Conservation (phyloP, 2,329 filamentous ascomycete species). For the Moelleriella libera region DNA sequence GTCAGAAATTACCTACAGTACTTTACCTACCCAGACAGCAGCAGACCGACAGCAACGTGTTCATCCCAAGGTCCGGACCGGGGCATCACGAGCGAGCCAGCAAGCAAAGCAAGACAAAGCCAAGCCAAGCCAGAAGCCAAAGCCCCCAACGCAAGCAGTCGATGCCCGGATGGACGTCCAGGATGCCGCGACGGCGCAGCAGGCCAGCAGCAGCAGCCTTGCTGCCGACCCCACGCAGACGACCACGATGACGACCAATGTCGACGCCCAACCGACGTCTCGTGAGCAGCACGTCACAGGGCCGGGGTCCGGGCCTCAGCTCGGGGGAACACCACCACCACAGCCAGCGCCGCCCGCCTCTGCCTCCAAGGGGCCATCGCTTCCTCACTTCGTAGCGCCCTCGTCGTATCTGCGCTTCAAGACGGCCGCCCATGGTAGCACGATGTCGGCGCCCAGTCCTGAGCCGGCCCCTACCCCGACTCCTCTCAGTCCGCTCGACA, state of each 20-base stretch:
- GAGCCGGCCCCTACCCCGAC: constrained; percentile 7
- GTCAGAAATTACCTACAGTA: no score
- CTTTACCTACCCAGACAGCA: no score
- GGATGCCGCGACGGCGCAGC: constrained; percentile 3
- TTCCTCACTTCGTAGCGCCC: constrained; percentile 44
- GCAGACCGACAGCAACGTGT: no score
- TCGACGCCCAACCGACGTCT: constrained; percentile 5
- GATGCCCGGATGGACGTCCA: constrained; percentile 7
- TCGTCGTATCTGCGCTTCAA: constrained; percentile 40
- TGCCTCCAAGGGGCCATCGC: constrained; percentile 10
- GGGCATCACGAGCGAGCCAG: no score
- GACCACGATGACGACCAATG: constrained; percentile 7
- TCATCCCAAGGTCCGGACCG: no score
- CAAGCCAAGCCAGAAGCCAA: no score
- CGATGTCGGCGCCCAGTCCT: constrained; percentile 16
- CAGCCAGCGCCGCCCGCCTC: constrained; percentile 1
- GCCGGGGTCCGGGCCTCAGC: constrained; percentile 2
- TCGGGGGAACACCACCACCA: constrained; percentile 1
- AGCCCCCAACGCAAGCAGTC: no score
- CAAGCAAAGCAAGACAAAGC: no score
- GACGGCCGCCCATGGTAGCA: constrained; percentile 15
- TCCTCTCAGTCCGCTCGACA: constrained; percentile 48
- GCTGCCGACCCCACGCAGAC: constrained; percentile 1
- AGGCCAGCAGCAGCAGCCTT: constrained; percentile 4
- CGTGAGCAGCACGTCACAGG: constrained; percentile 7